Base-by-base conservation (phyloP, 495 filamentous ascomycete species). In the Cudoniella acicularis region DNA sequence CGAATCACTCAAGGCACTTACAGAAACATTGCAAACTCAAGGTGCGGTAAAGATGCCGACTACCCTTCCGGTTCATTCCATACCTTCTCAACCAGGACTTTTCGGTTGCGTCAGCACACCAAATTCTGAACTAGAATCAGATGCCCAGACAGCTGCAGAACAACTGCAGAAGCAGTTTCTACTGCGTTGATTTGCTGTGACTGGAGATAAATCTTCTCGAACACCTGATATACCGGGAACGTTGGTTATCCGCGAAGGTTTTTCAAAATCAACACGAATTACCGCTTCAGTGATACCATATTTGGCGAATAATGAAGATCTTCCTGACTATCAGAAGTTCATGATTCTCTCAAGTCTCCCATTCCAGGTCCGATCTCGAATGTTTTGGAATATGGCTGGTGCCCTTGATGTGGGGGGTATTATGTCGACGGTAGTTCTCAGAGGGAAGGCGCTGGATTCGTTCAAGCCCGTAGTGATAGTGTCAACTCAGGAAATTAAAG, bases 301-400 rank as follows among this genome's bases (percentile, higher is more conserved):
- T 2, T 18, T 57, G 22, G n/a, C 47, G 22, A 27, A 46, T 8
- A 49, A 40, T 9, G 27, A 11, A 36, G 30, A 36, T 24, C 43
- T 69, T 13, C 49, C 64, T 8, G 61, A 64, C 24, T 66, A 66
- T 54, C 48, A 62, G 50, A 60, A 60, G 30, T 53, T 50, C 27
- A 48, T 67, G 45, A 49, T 67, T 43, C 42, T 63, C 17, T 63
- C 61, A 17, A 51, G 49, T 1, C 45, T 67, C 16, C 64, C 67
- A 13, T 69, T 69, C 49, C 22, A 47, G 16, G 59, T 61, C 3
- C 56, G 52, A 47, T 58, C 64, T 18, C 46, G 40, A 20, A 63
- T 69, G 51, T 69, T 69, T 49, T 69, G 67, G 67, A 67, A 69
- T 24, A 58, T 64, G 22, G 21, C 55, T 8, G 59, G 40, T 4